These are phyloP conservation scores for Sphaerulina vaccinii DNA, from an alignment of 2,329 filamentous ascomycete species.

Conservation along the genomic window DNA sequence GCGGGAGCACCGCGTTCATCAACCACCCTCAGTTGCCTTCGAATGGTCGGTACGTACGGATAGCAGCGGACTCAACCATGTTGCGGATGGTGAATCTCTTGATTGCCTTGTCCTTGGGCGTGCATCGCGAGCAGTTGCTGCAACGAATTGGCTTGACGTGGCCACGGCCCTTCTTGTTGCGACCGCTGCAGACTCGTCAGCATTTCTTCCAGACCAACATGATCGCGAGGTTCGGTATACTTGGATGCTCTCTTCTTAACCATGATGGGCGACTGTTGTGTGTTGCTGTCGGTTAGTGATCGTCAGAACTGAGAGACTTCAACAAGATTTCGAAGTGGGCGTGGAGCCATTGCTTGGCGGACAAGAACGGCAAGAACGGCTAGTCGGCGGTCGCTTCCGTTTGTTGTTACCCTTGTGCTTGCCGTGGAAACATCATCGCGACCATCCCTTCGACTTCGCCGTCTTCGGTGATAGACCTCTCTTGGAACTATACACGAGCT, in stretches of 20 bases:
- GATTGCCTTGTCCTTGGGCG: conserved; percentile 99
- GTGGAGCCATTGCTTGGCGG: too few species aligned
- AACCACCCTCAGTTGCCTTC: too few species aligned
- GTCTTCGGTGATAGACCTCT: not conserved
- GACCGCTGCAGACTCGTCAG: conserved; percentile 65
- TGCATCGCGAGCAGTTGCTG: conserved; percentile 79
- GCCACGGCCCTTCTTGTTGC: conserved; percentile 99
- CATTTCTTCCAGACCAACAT: conserved; percentile 11
- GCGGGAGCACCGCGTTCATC: conserved; percentile 15
- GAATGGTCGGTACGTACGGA: conserved; percentile 69
- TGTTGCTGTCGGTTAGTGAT: conserved; percentile 22
- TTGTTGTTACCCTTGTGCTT: too few species aligned
- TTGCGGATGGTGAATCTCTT: conserved; percentile 99
- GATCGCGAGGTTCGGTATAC: conserved; percentile 49
- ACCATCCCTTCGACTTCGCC: not conserved
- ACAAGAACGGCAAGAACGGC: too few species aligned
- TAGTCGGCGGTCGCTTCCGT: too few species aligned
- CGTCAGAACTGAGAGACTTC: conserved; percentile 4
- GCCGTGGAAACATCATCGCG: too few species aligned
- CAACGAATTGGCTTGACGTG: conserved; percentile 97
- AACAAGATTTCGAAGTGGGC: not conserved
- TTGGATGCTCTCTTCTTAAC: conserved; percentile 76
- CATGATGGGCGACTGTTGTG: conserved; percentile 55
- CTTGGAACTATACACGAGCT: not conserved
- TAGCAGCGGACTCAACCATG: conserved; percentile 99